phyloP scores from a whole-genome alignment of 345 rosid species.

The Tarenaya hassleriana region DNA sequence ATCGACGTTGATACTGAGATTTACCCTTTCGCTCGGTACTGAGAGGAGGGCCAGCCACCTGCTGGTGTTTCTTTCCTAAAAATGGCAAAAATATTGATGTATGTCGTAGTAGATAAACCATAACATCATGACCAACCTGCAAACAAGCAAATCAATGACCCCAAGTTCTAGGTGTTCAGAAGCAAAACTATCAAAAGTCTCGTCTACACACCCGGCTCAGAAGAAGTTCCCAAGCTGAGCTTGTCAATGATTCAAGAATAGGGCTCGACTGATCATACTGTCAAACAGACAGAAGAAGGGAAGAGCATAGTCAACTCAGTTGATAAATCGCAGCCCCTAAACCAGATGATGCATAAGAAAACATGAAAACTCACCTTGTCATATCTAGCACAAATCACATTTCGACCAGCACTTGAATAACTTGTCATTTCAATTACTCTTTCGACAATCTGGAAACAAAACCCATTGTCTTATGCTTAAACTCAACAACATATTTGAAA shows the following conservation, averaged over 20 bases:
- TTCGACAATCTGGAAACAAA: conserved; percentile 44
- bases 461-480: neutral
- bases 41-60: conserved; percentile 56
- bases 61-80: conserved; percentile 43
- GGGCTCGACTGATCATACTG: conserved; percentile 49
- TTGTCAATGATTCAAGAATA: conserved; percentile 44
- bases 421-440: conserved; percentile 40
- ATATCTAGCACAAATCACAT: conserved; percentile 47
- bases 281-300: conserved; percentile 1
- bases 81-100: conserved; percentile 58
- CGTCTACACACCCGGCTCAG: conserved; percentile 48
- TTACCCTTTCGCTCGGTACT: conserved; percentile 17
- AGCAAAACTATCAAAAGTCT: conserved; percentile 9
- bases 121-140: conserved; percentile 61
- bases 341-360: neutral
- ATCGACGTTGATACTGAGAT: conserved; percentile 7
- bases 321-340: neutral
- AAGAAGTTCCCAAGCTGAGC: conserved; percentile 63
- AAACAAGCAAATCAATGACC: conserved; percentile 8
- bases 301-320: neutral
- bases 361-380: conserved; percentile 40
- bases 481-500: neutral
- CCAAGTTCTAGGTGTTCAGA: conserved; percentile 15
- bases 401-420: conserved; percentile 23
- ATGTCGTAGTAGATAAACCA: conserved; percentile 55